phyloP scores from a whole-genome alignment of 2,329 filamentous ascomycete genomes.

The Tolypocladium tropicale region DNA sequence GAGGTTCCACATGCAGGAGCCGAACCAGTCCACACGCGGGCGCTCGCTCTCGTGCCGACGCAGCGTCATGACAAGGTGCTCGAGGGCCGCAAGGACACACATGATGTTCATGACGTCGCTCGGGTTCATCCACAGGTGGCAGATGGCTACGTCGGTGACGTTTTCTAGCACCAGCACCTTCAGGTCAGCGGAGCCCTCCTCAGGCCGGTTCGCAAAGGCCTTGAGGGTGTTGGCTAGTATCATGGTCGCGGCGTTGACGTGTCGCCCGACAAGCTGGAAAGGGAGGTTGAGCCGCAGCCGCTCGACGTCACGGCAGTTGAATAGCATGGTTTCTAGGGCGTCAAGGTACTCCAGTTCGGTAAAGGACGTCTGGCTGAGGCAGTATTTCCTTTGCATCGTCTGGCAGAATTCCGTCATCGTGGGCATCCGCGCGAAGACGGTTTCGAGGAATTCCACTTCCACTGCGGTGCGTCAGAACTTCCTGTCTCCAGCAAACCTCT shows the following conservation, averaged over 20 bases:
- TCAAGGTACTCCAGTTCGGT: slow-evolving; percentile 36
- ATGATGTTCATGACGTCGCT: slow-evolving; percentile 40
- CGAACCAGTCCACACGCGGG: slow-evolving; percentile 25
- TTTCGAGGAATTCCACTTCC: slow-evolving; percentile 36
- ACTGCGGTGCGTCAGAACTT: slow-evolving; percentile 21
- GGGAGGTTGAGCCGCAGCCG: slow-evolving; percentile 40
- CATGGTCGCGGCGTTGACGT: slow-evolving; percentile 36
- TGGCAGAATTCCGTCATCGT: slow-evolving; percentile 34
- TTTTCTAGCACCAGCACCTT: slow-evolving; percentile 40
- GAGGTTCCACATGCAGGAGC: slow-evolving; percentile 37
- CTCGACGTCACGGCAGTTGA: slow-evolving; percentile 31
- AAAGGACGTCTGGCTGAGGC: slow-evolving; percentile 37
- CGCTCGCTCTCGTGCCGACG: slow-evolving; percentile 31
- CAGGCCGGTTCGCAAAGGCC: slow-evolving; percentile 32
- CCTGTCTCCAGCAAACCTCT: background rate
- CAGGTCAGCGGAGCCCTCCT: slow-evolving; percentile 31
- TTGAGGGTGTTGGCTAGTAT: slow-evolving; percentile 43
- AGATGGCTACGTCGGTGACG: slow-evolving; percentile 35
- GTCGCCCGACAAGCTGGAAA: slow-evolving; percentile 36
- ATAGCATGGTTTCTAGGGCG: slow-evolving; percentile 30
- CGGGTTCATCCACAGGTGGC: slow-evolving; percentile 39
- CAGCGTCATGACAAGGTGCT: slow-evolving; percentile 35
- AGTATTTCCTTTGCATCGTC: slow-evolving; percentile 33
- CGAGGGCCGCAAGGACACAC: slow-evolving; percentile 26
- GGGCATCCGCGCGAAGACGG: slow-evolving; percentile 34